Base-by-base conservation (phyloP, 352 stramenopile species). In the Globisporangium middletonii region DNA sequence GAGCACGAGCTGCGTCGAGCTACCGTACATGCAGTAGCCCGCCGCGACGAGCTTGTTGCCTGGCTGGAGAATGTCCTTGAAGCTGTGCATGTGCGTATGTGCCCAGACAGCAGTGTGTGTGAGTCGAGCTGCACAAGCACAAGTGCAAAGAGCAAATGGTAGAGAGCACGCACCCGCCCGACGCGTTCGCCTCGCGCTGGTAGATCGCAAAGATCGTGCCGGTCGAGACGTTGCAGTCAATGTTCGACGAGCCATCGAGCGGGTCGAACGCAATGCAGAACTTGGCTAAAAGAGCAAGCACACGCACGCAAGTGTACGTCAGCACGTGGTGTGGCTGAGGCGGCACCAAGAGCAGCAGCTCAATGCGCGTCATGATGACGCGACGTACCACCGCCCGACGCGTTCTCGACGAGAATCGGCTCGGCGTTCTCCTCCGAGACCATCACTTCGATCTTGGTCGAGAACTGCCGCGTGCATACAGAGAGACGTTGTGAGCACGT, bases 191-290 rank as follows among this genome's bases (percentile, higher is more conserved):
- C 37, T 88, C 72, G 54, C 88, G 91, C 64, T 98, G 84, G 72
- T 98, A 99, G 43, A 99, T 98, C 56, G 86, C 90, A 69, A 99
- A 99, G 72, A 99, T 99, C 44, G 96, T 99, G 54, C 97, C 97
- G 30, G 97, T 98, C 48, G 94, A 99, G 35, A 99, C 96, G 71
- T 99, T 99, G 73, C 96, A 99, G 76, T 99, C 97, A 89, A 99
- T 99, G 79, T 99, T 99, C 50, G 89, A 98, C 23, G 94, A 99
- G 47, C 97, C 97, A 71, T 99, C 97, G 0, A 99, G 79, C 49
- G 97, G 97, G 70, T 99, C 97, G 64, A 99, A 99, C 8, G 94
- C 96, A 60, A 99, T 98, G 77, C 94, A 98, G 86, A 97, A 99
- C 77, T 97, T 93, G 69, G 85, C 89, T 94, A 59, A 44, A 41